Evolutionary conservation across 2,329 filamentous ascomycete genomes (phyloP).

Genomic region (Bimuria novae-zelandiae): DNA sequence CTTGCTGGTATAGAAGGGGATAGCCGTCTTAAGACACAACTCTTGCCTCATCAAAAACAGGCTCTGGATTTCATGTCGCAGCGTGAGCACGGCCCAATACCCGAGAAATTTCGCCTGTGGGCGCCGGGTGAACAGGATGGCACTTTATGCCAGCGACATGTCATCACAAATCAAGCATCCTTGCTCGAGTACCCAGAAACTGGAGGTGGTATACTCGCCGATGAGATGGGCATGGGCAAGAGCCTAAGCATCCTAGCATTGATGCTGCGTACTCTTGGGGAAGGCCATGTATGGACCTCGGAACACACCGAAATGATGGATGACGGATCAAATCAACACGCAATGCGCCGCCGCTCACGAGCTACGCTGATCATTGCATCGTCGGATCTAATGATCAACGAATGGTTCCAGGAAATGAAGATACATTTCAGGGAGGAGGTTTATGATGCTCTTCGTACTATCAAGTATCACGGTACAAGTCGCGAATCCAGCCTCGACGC

Average conservation of each 20-base stretch:
- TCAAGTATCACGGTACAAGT: slow-evolving; percentile 33
- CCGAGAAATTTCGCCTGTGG: slow-evolving; percentile 35
- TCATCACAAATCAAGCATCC: slow-evolving; percentile 45
- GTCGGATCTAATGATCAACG: slow-evolving; percentile 39
- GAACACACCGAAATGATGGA: background rate
- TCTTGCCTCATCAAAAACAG: slow-evolving; percentile 33
- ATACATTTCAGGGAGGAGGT: slow-evolving; percentile 31
- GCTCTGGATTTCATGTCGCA: slow-evolving; percentile 37
- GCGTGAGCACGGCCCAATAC: slow-evolving; percentile 38
- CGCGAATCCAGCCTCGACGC: slow-evolving; percentile 14
- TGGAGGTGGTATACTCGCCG: slow-evolving; percentile 58
- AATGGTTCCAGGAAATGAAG: slow-evolving; percentile 36
- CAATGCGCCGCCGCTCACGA: slow-evolving; percentile 15
- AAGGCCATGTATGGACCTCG: slow-evolving; percentile 45
- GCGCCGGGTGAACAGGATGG: slow-evolving; percentile 23
- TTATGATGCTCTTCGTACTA: slow-evolving; percentile 9
- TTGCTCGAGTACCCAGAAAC: slow-evolving; percentile 27
- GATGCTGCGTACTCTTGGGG: slow-evolving; percentile 49
- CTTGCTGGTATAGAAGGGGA: slow-evolving; percentile 28
- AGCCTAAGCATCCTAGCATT: slow-evolving; percentile 59
- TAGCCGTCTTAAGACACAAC: slow-evolving; percentile 21
- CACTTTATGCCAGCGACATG: slow-evolving; percentile 33
- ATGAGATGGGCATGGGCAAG: slow-evolving; percentile 67
- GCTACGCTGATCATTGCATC: slow-evolving; percentile 38
- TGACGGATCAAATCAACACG: background rate